Evolutionary conservation across 352 stramenopile genomes (phyloP).

Genomic region (Saprolegnia diclina): DNA sequence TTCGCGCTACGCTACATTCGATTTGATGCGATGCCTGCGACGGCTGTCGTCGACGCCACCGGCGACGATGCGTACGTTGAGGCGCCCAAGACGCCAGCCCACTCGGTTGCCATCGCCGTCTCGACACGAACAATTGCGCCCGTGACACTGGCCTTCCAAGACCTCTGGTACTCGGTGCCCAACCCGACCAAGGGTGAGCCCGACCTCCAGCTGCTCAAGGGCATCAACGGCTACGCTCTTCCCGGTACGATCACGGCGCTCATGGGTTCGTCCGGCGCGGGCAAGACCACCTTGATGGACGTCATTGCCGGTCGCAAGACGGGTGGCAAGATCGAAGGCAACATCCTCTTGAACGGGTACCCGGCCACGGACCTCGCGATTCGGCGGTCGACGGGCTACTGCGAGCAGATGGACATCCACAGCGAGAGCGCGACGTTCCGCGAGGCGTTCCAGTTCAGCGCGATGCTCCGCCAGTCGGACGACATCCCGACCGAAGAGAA

Average conservation of each 20-base stretch:
- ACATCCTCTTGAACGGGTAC: conserved; percentile 57
- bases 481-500: conserved; percentile 37
- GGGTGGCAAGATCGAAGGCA: conserved; percentile 61
- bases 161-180: conserved; percentile 53
- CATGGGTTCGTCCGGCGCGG: conserved; percentile 68
- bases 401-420: conserved; percentile 88
- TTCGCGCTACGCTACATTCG: conserved; percentile 27
- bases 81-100: neutral
- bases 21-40: neutral
- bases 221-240: conserved; percentile 41
- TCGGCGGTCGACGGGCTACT: conserved; percentile 47
- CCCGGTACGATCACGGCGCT: conserved; percentile 65
- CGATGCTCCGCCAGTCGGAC: conserved; percentile 58
- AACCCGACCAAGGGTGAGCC: conserved; percentile 37
- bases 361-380: conserved; percentile 44
- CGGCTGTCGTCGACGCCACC: neutral
- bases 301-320: conserved; percentile 91
- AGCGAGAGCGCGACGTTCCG: conserved; percentile 81
- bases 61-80: neutral
- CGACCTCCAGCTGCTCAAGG: conserved; percentile 32
- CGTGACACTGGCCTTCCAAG: conserved; percentile 43
- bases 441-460: conserved; percentile 89
- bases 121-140: conserved; percentile 26
- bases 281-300: conserved; percentile 93
- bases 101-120: neutral